Conservation (phyloP, 495 filamentous ascomycete genomes). For the Jackrogersella minutella region DNA sequence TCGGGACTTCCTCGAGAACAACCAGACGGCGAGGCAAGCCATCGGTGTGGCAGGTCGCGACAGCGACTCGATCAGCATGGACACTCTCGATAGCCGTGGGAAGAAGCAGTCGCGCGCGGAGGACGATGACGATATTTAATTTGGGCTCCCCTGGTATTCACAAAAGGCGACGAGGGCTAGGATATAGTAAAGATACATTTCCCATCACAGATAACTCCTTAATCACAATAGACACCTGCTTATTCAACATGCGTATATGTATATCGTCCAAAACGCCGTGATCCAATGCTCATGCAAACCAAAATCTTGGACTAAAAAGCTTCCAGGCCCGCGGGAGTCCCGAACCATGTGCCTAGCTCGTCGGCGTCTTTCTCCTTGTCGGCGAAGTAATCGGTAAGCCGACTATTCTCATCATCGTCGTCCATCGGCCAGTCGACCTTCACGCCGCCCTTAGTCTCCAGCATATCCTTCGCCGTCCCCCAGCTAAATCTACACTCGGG, state of each 20-base stretch:
- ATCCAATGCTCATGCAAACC: conserved; percentile 25
- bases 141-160: conserved; percentile 12
- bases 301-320: conserved; percentile 59
- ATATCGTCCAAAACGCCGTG: conserved; percentile 29
- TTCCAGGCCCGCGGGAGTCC: conserved; percentile 63
- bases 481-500: conserved; percentile 92
- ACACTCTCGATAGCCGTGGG: conserved; percentile 67
- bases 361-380: conserved; percentile 56
- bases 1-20: conserved; percentile 83
- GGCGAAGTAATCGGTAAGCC: conserved; percentile 78
- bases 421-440: conserved; percentile 86
- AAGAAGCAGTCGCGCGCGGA: conserved; percentile 58
- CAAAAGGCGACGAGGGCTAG: conserved; percentile 32
- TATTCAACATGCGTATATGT: not conserved
- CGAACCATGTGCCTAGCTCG: conserved; percentile 71
- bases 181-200: conserved; percentile 42
- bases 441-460: conserved; percentile 70
- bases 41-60: conserved; percentile 70
- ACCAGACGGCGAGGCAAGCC: conserved; percentile 80
- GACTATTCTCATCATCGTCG: conserved; percentile 68
- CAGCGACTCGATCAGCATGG: conserved; percentile 62
- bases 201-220: conserved; percentile 13
- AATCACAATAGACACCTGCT: conserved; percentile 26
- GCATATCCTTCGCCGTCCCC: conserved; percentile 92
- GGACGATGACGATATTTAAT: conserved; percentile 57